Conservation (phyloP, 257 asterid species). For the Nicotiana knightiana region DNA sequence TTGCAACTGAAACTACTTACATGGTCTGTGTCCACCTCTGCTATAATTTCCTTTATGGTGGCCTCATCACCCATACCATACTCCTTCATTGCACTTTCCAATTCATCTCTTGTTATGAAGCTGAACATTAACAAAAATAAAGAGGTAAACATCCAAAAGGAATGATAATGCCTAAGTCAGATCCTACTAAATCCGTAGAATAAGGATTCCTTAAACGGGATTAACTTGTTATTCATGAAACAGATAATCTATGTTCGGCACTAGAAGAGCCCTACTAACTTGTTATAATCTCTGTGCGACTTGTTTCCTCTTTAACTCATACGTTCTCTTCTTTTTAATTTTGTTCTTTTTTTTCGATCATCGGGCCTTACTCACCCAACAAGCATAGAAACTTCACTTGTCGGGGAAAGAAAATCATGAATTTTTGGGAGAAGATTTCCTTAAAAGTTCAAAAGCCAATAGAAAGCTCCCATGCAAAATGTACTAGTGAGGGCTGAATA, state of each 20-base stretch:
- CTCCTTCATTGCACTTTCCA: conserved; percentile 66
- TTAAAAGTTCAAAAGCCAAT: neutral
- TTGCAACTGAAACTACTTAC: conserved; percentile 26
- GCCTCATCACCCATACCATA: conserved; percentile 63
- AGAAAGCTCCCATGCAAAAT: neutral
- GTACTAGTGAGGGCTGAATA: neutral
- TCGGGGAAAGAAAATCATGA: neutral
- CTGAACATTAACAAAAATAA: conserved; percentile 24
- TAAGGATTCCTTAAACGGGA: neutral
- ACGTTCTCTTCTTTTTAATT: no score
- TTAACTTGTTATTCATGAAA: neutral
- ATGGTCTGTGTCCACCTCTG: conserved; percentile 68
- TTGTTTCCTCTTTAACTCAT: neutral
- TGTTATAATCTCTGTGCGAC: neutral
- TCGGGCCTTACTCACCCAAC: neutral
- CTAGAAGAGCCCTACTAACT: neutral
- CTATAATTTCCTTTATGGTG: conserved; percentile 55
- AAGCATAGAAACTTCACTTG: neutral
- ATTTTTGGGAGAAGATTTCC: neutral
- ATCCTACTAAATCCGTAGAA: neutral
- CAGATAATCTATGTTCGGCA: neutral
- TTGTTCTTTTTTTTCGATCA: no score
- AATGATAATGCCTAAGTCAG: neutral
- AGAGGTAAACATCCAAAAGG: neutral
- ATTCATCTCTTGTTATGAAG: conserved; percentile 61